Evolutionary conservation across 495 filamentous ascomycete genomes (phyloP).

Genomic region (Hamigera avellanea): DNA sequence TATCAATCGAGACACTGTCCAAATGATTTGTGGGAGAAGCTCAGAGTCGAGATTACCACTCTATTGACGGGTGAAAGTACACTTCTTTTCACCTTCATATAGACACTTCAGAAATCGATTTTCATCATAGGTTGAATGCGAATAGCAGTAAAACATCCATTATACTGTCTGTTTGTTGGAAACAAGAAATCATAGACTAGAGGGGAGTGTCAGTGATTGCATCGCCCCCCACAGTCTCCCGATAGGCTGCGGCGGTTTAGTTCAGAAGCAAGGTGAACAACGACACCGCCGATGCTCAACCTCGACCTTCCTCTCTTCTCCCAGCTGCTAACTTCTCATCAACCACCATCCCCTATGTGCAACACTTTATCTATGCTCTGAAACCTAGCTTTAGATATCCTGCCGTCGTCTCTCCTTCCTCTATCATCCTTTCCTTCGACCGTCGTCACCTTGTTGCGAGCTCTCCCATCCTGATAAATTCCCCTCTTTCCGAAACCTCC

Average conservation of each 20-base stretch:
- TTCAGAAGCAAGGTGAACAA: too few species aligned
- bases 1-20: too few species aligned
- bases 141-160: too few species aligned
- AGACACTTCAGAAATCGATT: too few species aligned
- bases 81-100: too few species aligned
- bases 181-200: too few species aligned
- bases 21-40: too few species aligned
- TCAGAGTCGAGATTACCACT: too few species aligned
- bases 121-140: too few species aligned
- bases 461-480: background rate
- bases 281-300: constrained; percentile 1
- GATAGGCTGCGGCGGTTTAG: background rate
- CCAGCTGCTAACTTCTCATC: background rate
- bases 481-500: background rate
- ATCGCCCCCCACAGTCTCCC: background rate
- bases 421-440: background rate
- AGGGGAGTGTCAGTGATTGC: too few species aligned
- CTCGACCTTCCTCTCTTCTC: background rate
- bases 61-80: too few species aligned
- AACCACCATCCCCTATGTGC: background rate
- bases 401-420: background rate
- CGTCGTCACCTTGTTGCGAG: background rate
- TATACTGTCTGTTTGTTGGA: too few species aligned
- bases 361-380: background rate
- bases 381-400: background rate